These are phyloP conservation scores for Gastrolobium bilobum DNA, from an alignment of 306 rosid genomes.

Conservation along the genomic window DNA sequence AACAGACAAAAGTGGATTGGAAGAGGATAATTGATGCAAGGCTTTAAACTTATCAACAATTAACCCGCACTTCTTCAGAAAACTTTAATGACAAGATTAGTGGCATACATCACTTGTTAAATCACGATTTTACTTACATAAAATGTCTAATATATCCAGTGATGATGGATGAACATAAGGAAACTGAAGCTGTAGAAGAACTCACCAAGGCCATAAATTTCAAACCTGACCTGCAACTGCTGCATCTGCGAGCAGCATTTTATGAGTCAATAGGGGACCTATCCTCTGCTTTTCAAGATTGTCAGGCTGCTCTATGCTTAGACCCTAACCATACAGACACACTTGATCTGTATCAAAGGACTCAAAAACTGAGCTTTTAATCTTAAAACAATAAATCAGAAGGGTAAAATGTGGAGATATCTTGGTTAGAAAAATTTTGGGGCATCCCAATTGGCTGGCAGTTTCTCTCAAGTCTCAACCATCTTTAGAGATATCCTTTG, in stretches of 20 bases:
- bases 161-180: constrained; percentile 86
- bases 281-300: constrained; percentile 68
- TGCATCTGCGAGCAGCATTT: constrained; percentile 85
- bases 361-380: constrained; percentile 50
- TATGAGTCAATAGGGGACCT: constrained; percentile 68
- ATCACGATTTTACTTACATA: constrained; percentile 46
- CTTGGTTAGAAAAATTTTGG: constrained; percentile 32
- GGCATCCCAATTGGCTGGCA: background rate
- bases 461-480: background rate
- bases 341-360: constrained; percentile 67
- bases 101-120: constrained; percentile 11
- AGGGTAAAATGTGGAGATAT: constrained; percentile 2
- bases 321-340: constrained; percentile 77
- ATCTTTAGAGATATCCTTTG: constrained; percentile 8
- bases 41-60: background rate
- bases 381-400: background rate
- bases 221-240: constrained; percentile 82
- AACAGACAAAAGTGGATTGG: background rate
- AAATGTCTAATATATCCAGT: constrained; percentile 56
- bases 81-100: background rate
- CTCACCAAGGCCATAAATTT: constrained; percentile 73
- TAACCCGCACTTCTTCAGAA: constrained; percentile 8
- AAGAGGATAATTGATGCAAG: constrained; percentile 19
- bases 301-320: constrained; percentile 84
- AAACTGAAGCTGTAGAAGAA: constrained; percentile 73